Evolutionary conservation across 1,284 basidiomycete genomes (phyloP).

Genomic region (Cryptococcus floricola): DNA sequence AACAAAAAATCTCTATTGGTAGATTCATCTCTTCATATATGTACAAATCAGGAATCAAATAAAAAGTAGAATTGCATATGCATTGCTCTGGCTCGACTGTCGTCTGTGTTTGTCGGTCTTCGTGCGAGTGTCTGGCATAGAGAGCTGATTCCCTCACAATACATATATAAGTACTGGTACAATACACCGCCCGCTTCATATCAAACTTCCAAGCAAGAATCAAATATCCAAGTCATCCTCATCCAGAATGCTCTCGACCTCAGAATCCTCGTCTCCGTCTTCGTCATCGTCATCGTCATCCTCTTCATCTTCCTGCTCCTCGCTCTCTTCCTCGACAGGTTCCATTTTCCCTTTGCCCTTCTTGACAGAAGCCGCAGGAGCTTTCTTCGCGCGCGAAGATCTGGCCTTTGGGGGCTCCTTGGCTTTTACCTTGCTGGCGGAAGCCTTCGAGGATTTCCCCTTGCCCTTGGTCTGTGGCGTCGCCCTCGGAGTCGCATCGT

Average conservation of each 20-base stretch:
- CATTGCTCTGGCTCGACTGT: too few species aligned
- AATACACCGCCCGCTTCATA: too few species aligned
- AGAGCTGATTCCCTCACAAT: too few species aligned
- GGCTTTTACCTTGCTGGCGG: too few species aligned
- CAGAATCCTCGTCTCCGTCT: slow-evolving; percentile 21
- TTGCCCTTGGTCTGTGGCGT: slow-evolving; percentile 1
- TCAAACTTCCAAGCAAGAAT: not conserved
- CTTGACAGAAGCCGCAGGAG: not conserved
- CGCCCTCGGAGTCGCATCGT: slow-evolving; percentile 3
- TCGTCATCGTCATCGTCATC: slow-evolving; percentile 17
- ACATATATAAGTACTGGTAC: too few species aligned
- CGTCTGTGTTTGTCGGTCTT: too few species aligned
- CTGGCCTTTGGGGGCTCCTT: too few species aligned
- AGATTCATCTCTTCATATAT: too few species aligned
- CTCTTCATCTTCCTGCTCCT: slow-evolving; percentile 9
- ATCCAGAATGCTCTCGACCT: slow-evolving; percentile 28
- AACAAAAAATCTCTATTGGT: too few species aligned
- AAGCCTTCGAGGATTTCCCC: slow-evolving; percentile 2
- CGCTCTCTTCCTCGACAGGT: slow-evolving; percentile 15
- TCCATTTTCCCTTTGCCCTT: slow-evolving; percentile 9
- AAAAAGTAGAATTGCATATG: too few species aligned
- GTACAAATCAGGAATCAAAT: too few species aligned
- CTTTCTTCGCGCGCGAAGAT: not conserved
- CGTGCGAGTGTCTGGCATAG: too few species aligned
- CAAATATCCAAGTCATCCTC: slow-evolving; percentile 13